phyloP scores from a whole-genome alignment of 2,329 filamentous ascomycete genomes.

The Neonectria coccinea region DNA sequence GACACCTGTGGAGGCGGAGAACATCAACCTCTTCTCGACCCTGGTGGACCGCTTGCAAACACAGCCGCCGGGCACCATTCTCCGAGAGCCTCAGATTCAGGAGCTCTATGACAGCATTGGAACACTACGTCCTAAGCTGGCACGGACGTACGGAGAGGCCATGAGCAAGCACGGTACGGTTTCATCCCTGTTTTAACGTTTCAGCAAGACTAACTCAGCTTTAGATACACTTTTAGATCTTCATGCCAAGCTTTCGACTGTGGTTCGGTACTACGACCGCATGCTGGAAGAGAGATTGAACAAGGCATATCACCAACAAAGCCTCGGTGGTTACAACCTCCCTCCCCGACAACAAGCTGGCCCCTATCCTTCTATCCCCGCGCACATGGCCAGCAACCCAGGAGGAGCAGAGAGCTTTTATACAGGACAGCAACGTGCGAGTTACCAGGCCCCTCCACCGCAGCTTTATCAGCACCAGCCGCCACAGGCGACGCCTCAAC shows the following conservation, averaged over 20 bases:
- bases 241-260: slow-evolving; percentile 93
- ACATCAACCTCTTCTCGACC: slow-evolving; percentile 95
- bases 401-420: slow-evolving; percentile 84
- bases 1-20: slow-evolving; percentile 92
- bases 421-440: slow-evolving; percentile 69
- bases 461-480: slow-evolving; percentile 49
- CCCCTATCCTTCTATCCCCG: slow-evolving; percentile 78
- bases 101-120: slow-evolving; percentile 98
- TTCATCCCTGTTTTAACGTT: background rate
- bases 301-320: slow-evolving; percentile 89
- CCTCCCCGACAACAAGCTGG: slow-evolving; percentile 64
- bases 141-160: slow-evolving; percentile 95
- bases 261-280: slow-evolving; percentile 96
- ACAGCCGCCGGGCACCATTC: slow-evolving; percentile 92
- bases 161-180: slow-evolving; percentile 97
- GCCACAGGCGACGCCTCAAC: slow-evolving; percentile 47
- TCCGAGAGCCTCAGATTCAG: slow-evolving; percentile 97
- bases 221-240: slow-evolving; percentile 91
- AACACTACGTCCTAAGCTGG: slow-evolving; percentile 90
- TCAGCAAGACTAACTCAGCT: slow-evolving; percentile 31
- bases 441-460: slow-evolving; percentile 60
- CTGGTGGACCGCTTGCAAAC: slow-evolving; percentile 94
- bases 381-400: slow-evolving; percentile 60
- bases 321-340: slow-evolving; percentile 72
- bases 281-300: slow-evolving; percentile 97